Evolutionary conservation across 805 yeast genomes (phyloP).

Genomic region (Saturnispora ahearnii): DNA sequence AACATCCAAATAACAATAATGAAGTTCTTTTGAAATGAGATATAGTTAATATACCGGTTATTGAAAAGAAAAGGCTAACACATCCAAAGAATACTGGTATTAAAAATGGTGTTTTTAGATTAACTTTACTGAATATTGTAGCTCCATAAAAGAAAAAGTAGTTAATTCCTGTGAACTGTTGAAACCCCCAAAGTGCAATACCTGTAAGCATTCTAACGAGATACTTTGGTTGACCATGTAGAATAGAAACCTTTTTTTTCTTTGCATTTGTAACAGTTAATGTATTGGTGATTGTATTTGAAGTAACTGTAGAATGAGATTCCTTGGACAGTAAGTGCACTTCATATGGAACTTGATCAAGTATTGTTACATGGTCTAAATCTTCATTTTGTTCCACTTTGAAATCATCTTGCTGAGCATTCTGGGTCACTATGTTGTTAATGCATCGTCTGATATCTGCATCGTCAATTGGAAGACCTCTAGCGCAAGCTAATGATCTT

Average conservation of each 20-base stretch:
- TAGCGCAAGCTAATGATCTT: slow-evolving; percentile 16
- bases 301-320: no score
- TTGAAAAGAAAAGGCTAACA: slow-evolving; percentile 46
- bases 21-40: slow-evolving; percentile 40
- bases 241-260: slow-evolving; percentile 12
- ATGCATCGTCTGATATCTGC: slow-evolving; percentile 12
- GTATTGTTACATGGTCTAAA: not conserved
- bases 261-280: not conserved
- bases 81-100: slow-evolving; percentile 48
- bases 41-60: slow-evolving; percentile 38
- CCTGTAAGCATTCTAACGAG: slow-evolving; percentile 25
- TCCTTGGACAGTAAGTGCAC: no score
- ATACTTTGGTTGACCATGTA: slow-evolving; percentile 25
- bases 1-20: slow-evolving; percentile 40
- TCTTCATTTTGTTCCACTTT: not conserved
- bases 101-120: slow-evolving; percentile 43
- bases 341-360: no score
- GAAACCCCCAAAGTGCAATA: slow-evolving; percentile 22
- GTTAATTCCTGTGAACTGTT: slow-evolving; percentile 57
- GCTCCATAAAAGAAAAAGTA: slow-evolving; percentile 62
- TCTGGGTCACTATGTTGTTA: not conserved
- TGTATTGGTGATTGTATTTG: not conserved
- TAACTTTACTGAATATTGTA: slow-evolving; percentile 43
- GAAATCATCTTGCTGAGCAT: not conserved
- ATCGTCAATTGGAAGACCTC: slow-evolving; percentile 17